Percentiles rank a stretch among this genome's conserved stretches.
Evolutionary conservation across 2,329 filamentous ascomycete genomes (phyloP).

Genomic region (Stromatinia cepivora): DNA sequence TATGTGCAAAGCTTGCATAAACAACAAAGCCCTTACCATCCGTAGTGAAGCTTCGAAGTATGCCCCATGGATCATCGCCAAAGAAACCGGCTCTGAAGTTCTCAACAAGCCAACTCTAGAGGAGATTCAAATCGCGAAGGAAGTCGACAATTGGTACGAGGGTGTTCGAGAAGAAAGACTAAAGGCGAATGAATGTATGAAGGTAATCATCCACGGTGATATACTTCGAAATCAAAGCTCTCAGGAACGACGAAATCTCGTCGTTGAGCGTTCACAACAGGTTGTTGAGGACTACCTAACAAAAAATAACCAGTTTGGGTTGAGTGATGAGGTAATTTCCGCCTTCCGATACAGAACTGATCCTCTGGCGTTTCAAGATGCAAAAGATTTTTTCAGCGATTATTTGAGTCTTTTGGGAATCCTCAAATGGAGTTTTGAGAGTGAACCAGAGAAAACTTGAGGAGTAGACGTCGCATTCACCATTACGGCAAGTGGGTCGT

Average conservation of each 20-base stretch:
- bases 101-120: slow-evolving; percentile 2
- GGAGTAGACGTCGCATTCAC: background rate
- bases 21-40: background rate
- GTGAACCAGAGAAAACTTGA: background rate
- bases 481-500: background rate
- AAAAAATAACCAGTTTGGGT: background rate
- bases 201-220: background rate
- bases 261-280: background rate
- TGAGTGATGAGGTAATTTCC: background rate
- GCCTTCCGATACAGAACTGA: background rate
- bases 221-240: background rate
- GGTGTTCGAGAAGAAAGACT: background rate
- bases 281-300: background rate
- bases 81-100: background rate
- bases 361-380: background rate
- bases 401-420: background rate
- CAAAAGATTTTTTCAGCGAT: background rate
- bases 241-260: background rate
- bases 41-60: background rate
- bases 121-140: background rate
- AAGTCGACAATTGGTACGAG: background rate
- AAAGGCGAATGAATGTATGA: background rate
- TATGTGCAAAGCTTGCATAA: background rate
- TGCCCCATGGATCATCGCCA: background rate
- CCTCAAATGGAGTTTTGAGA: background rate